Evolutionary conservation across 1,284 basidiomycete genomes (phyloP), one percentile per base, ranked within the genome.

Genomic region (Cutaneotrichosporon dermatis): DNA sequence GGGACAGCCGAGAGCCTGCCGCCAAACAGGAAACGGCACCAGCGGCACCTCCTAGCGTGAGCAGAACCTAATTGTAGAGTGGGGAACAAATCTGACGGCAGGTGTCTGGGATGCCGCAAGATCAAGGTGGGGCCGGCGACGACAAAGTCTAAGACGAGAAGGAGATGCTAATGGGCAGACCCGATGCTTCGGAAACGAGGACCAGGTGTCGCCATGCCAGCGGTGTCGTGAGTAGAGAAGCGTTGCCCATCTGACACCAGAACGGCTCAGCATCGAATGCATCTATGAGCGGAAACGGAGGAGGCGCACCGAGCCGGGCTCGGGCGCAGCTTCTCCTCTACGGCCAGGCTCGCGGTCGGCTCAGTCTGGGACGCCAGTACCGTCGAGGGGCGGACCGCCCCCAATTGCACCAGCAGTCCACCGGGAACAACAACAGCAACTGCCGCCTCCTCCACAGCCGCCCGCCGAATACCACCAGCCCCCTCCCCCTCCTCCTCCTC

Each of bases 251-350:
- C 40, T 52, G 10, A 52, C 15, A 6, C 8, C 37, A 52, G 51
- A 34, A 33, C 43, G 54, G 12, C 54, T 55, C 16, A 55, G n/a
- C 25, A 15, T 55, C 16, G n/a, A 39, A 4, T 55, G 54, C 54
- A 37, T 55, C 10, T 55, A 55, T 16, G 44, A 46, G 45, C 44
- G 54, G n/a, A 55, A 55, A 43, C 36, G 45, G 35, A 42, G 52
- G 9, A 25, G 52, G 25, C 37, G 40, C 5, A 44, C 41, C 7
- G 33, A 49, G 10, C 34, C 34, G 11, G 12, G 25, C 39, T 25
- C 25, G 25, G 25, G 25, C 25, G 25, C 25, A 25, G 25, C 25
- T 25, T 25, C 25, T 25, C 25, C 25, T 25, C 25, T 25, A 25
- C 2, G 25, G 25, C 25, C 25, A 25, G 25, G 25, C 2, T 25